phyloP scores from a whole-genome alignment of 257 asterid genomes.

The Gynochthodes officinalis region DNA sequence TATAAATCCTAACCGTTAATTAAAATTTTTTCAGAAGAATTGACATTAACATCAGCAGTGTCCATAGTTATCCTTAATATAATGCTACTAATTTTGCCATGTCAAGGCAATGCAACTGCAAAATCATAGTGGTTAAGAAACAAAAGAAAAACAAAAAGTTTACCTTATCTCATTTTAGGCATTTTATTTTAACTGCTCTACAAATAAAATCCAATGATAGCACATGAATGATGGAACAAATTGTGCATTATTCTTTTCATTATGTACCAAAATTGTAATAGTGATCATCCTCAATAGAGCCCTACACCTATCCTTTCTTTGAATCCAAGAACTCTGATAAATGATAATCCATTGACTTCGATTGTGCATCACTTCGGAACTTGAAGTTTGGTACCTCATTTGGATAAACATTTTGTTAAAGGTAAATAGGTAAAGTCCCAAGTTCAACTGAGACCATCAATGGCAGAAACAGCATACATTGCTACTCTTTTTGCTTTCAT shows the following conservation, averaged over 20 bases:
- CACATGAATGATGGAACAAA: not conserved
- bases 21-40: too few relatives aligned
- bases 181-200: too few relatives aligned
- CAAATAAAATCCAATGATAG: not conserved
- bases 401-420: not conserved
- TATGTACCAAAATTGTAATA: not conserved
- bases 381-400: slow-evolving; percentile 3
- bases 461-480: slow-evolving; percentile 19
- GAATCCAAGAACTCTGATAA: slow-evolving; percentile 5
- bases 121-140: too few relatives aligned
- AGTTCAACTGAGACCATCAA: slow-evolving; percentile 4
- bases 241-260: not conserved
- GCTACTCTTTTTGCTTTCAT: slow-evolving; percentile 20
- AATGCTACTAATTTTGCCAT: too few relatives aligned
- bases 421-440: not conserved
- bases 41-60: too few relatives aligned
- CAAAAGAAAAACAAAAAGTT: too few relatives aligned
- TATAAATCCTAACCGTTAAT: too few relatives aligned
- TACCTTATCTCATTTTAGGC: too few relatives aligned
- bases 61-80: too few relatives aligned
- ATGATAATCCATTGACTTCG: not conserved
- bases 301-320: slow-evolving; percentile 7
- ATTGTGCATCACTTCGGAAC: not conserved
- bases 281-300: not conserved
- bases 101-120: too few relatives aligned